These are phyloP conservation scores for Picocystis sp. DNA, from an alignment of 163 green algal genomes.

Conservation along the genomic window DNA sequence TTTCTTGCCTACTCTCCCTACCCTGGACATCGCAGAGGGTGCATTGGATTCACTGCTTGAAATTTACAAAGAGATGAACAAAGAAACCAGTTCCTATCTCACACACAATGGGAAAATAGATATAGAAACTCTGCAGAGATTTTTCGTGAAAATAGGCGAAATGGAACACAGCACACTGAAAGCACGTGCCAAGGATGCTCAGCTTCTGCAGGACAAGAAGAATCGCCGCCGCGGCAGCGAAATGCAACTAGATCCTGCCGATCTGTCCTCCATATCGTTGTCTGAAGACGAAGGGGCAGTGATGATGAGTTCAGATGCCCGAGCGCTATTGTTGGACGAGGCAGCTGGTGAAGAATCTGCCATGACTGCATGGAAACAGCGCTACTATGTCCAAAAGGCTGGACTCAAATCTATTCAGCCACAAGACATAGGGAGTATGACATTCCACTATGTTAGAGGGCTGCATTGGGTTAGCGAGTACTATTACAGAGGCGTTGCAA, in stretches of 20 bases:
- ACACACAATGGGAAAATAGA: slow-evolving; percentile 31
- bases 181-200: slow-evolving; percentile 46
- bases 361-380: slow-evolving; percentile 47
- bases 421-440: slow-evolving; percentile 3
- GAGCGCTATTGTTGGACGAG: slow-evolving; percentile 48
- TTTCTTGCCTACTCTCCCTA: slow-evolving; percentile 74
- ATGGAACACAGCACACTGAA: slow-evolving; percentile 46
- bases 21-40: slow-evolving; percentile 73
- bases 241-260: too few species aligned
- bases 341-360: slow-evolving; percentile 10
- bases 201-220: too few species aligned
- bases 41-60: slow-evolving; percentile 67
- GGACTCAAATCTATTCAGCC: slow-evolving; percentile 3
- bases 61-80: slow-evolving; percentile 60
- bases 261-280: too few species aligned
- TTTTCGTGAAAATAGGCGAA: slow-evolving; percentile 26
- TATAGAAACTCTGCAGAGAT: slow-evolving; percentile 20
- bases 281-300: slow-evolving; percentile 25
- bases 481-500: slow-evolving; percentile 76
- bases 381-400: slow-evolving; percentile 10
- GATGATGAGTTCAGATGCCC: slow-evolving; percentile 68
- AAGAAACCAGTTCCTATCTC: slow-evolving; percentile 59
- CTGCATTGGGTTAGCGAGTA: slow-evolving; percentile 36
- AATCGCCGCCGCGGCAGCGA: too few species aligned
- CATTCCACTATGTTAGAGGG: slow-evolving; percentile 5